phyloP scores from a whole-genome alignment of 78 protist species.

The Guillardia theta region DNA sequence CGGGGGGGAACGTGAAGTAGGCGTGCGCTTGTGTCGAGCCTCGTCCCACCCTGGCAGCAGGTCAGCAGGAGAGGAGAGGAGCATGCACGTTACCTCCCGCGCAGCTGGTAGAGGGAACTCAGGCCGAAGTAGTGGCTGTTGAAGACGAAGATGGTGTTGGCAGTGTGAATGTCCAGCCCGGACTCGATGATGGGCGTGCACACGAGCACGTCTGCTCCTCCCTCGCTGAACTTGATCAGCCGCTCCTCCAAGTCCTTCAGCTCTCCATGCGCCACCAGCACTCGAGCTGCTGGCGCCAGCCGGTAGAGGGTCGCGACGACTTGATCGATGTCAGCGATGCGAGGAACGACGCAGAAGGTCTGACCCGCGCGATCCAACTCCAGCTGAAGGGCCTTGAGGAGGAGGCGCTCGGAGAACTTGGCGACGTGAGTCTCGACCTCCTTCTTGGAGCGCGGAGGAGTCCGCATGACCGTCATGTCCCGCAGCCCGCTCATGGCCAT shows the following conservation, averaged over 20 bases:
- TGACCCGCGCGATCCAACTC: constrained; percentile 55
- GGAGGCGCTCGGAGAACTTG: background rate
- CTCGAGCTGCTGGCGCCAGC: background rate
- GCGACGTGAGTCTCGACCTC: background rate
- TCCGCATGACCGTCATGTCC: background rate
- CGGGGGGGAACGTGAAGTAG: background rate
- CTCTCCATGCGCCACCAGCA: background rate
- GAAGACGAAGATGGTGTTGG: constrained; percentile 47
- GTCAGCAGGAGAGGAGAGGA: too few relatives aligned
- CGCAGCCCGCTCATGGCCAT: constrained; percentile 30
- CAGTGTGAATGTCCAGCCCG: constrained; percentile 36
- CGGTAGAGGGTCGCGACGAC: background rate
- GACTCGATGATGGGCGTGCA: constrained; percentile 49
- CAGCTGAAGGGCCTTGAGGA: background rate
- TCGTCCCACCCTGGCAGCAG: constrained; percentile 62
- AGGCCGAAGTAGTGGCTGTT: constrained; percentile 45
- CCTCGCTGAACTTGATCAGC: background rate
- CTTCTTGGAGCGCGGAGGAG: constrained; percentile 36
- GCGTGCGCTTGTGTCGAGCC: background rate
- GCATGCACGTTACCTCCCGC: background rate
- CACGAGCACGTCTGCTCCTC: constrained; percentile 37
- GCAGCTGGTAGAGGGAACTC: constrained; percentile 49
- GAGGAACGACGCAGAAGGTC: constrained; percentile 41
- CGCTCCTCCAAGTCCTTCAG: background rate
- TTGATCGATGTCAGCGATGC: background rate